These are phyloP conservation scores for Calonectria pteridis DNA, from an alignment of 2,329 filamentous ascomycete species.

Conservation along the genomic window DNA sequence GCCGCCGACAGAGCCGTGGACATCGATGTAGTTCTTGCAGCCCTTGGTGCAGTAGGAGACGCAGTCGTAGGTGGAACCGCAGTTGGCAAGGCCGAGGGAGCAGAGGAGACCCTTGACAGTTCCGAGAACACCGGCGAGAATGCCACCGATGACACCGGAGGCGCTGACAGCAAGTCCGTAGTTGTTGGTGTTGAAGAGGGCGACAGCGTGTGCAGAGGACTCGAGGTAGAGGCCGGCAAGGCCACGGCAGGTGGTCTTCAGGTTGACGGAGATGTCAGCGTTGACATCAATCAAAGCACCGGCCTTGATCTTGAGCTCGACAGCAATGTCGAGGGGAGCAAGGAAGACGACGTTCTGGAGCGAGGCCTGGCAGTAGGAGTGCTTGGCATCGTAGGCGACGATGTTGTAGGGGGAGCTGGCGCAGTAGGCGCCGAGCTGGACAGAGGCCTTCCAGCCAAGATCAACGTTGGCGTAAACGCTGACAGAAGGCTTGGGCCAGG, in stretches of 20 bases:
- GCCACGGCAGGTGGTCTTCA: constrained; percentile 49
- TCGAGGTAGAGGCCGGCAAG: constrained; percentile 51
- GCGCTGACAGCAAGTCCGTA: constrained; percentile 47
- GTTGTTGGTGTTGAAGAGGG: constrained; percentile 53
- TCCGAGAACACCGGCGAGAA: constrained; percentile 43
- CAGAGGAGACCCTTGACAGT: constrained; percentile 43
- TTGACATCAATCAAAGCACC: constrained; percentile 43
- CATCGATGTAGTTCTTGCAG: constrained; percentile 54
- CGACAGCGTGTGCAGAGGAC: constrained; percentile 46
- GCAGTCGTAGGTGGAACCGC: constrained; percentile 50
- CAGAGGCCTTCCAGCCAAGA: constrained; percentile 24
- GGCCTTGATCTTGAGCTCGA: constrained; percentile 43
- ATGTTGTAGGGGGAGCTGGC: constrained; percentile 52
- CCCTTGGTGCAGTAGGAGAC: constrained; percentile 54
- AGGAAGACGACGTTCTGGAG: constrained; percentile 51
- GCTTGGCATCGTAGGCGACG: constrained; percentile 48
- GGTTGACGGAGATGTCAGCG: constrained; percentile 43
- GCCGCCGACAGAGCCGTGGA: constrained; percentile 46
- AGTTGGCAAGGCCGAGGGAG: constrained; percentile 48
- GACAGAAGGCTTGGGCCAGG: constrained; percentile 50
- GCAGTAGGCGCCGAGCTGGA: constrained; percentile 49
- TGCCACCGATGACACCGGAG: constrained; percentile 43
- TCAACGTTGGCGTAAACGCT: constrained; percentile 35
- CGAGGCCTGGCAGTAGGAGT: constrained; percentile 52
- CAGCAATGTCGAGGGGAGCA: constrained; percentile 45